Conservation (phyloP, 2,329 filamentous ascomycete species). For the Pseudodiploospora longispora region DNA sequence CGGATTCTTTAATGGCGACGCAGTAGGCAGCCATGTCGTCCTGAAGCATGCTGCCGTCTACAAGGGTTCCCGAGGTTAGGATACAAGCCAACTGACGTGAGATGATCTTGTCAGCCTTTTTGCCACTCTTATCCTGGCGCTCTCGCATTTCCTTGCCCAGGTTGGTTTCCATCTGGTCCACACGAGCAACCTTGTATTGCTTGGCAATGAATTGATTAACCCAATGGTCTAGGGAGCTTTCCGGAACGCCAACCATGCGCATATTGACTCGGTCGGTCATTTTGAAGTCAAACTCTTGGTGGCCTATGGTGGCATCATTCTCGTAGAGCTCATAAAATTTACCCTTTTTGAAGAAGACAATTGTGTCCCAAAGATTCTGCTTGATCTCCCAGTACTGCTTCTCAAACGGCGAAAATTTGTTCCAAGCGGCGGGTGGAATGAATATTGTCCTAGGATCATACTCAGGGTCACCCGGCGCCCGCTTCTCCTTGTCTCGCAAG, state of each 20-base stretch:
- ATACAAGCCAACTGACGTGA: conserved; percentile 84
- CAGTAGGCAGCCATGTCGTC: conserved; percentile 97
- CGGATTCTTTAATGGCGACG: conserved; percentile 81
- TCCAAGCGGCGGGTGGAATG: conserved; percentile 73
- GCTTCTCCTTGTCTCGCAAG: conserved; percentile 73
- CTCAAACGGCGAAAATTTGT: conserved; percentile 85
- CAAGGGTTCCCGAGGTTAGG: conserved; percentile 83
- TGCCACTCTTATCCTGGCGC: conserved; percentile 55
- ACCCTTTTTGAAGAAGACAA: conserved; percentile 99
- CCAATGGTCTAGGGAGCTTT: conserved; percentile 93
- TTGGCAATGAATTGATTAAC: conserved; percentile 98
- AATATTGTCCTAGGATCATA: conserved; percentile 89
- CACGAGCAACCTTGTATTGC: conserved; percentile 91
- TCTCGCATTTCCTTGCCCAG: conserved; percentile 99
- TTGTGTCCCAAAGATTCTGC: conserved; percentile 92
- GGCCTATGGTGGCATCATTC: conserved; percentile 91
- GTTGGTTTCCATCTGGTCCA: conserved; percentile 95
- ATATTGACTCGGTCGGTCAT: conserved; percentile 98
- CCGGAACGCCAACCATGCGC: conserved; percentile 98
- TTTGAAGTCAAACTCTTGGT: conserved; percentile 95
- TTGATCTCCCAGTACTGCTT: conserved; percentile 99
- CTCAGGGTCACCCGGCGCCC: conserved; percentile 71
- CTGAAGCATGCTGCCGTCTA: conserved; percentile 94
- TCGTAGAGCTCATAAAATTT: conserved; percentile 99
- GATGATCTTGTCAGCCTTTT: conserved; percentile 89